Conservation (phyloP, 2,329 filamentous ascomycete genomes). For the Nemania sp. region DNA sequence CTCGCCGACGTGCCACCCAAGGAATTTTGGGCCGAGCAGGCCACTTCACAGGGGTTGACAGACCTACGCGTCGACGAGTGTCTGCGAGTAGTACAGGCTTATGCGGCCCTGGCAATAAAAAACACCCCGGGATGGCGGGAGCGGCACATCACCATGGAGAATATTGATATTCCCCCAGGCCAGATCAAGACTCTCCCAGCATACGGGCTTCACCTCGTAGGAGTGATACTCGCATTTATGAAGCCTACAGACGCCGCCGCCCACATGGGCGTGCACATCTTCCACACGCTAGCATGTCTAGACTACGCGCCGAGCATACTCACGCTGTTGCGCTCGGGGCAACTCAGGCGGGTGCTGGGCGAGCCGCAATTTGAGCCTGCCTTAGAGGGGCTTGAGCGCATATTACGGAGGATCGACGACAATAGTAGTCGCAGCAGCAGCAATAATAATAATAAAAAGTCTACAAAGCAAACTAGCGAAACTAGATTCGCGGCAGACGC, state of each 20-base stretch:
- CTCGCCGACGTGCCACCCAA: constrained; percentile 47
- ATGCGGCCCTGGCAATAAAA: constrained; percentile 44
- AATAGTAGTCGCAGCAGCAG: constrained; percentile 36
- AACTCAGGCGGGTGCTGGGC: constrained; percentile 2
- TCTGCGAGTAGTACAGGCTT: constrained; percentile 41
- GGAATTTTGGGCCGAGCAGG: constrained; percentile 44
- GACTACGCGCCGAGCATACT: constrained; percentile 55
- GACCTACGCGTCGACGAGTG: constrained; percentile 45
- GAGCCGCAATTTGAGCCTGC: constrained; percentile 39
- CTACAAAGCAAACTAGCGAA: neutral
- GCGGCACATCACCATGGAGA: constrained; percentile 36
- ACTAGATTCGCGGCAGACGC: constrained; percentile 49
- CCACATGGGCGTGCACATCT: constrained; percentile 51
- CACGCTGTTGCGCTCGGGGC: constrained; percentile 47
- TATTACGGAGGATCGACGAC: constrained; percentile 41
- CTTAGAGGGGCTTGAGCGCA: constrained; percentile 40
- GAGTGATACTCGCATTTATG: constrained; percentile 42
- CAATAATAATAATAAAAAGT: neutral
- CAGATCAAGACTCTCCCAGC: constrained; percentile 23
- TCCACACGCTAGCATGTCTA: constrained; percentile 50
- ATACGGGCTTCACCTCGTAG: constrained; percentile 51
- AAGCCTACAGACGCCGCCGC: neutral
- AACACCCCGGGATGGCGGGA: constrained; percentile 44
- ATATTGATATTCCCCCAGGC: constrained; percentile 28
- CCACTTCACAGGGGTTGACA: constrained; percentile 26